Percentiles rank a stretch among this genome's conserved stretches.
These are phyloP conservation scores for Pseudogymnoascus sp. DNA, from an alignment of 2,329 filamentous ascomycete genomes.

Conservation along the genomic window DNA sequence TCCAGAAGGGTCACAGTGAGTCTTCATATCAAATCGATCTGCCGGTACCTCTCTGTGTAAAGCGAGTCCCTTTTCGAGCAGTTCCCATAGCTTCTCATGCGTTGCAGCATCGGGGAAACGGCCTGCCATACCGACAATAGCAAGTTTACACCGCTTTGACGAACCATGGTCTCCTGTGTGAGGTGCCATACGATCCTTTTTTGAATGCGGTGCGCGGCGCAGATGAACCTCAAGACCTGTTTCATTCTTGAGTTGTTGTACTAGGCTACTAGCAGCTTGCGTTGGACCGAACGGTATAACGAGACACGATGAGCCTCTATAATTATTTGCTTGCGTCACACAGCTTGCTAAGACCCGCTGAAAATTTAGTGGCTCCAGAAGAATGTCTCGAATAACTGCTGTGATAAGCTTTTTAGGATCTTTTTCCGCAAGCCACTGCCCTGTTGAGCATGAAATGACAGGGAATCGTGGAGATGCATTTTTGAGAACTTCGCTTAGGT, in stretches of 20 bases:
- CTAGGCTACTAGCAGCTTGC: constrained; percentile 42
- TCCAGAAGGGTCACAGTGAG: constrained; percentile 64
- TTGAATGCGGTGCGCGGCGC: constrained; percentile 32
- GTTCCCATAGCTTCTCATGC: constrained; percentile 67
- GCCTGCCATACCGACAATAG: constrained; percentile 78
- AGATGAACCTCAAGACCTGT: constrained; percentile 40
- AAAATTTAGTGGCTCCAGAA: constrained; percentile 45
- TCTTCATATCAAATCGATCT: constrained; percentile 68
- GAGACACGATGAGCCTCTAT: constrained; percentile 37
- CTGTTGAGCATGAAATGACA: constrained; percentile 47
- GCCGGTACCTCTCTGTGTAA: constrained; percentile 60
- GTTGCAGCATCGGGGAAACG: constrained; percentile 69
- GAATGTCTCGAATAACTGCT: constrained; percentile 42
- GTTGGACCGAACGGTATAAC: constrained; percentile 47
- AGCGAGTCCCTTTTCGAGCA: constrained; percentile 68
- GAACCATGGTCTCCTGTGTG: constrained; percentile 43
- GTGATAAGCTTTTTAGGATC: constrained; percentile 5
- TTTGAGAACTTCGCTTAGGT: constrained; percentile 36
- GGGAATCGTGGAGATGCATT: constrained; percentile 41
- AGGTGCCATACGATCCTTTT: constrained; percentile 10
- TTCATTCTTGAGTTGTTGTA: constrained; percentile 37
- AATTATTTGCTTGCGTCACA: constrained; percentile 37
- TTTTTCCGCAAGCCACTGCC: constrained; percentile 30
- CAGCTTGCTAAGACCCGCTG: constrained; percentile 44
- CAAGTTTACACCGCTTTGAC: constrained; percentile 59